Conservation (phyloP, 768 basidiomycete species). For the Lactarius psammicola region DNA sequence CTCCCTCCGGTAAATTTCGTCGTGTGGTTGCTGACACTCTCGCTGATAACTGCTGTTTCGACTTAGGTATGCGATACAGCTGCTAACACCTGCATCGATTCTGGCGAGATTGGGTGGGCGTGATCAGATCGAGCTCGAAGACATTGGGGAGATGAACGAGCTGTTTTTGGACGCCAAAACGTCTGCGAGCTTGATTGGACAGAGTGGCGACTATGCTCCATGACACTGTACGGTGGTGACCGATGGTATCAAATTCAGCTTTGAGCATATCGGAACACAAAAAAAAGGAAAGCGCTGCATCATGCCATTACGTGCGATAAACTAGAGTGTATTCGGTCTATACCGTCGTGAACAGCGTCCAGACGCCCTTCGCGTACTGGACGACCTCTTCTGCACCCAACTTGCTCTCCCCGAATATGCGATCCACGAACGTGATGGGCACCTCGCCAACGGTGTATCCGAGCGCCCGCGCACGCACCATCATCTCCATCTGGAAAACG, state of each 20-base stretch:
- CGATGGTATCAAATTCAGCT: neutral
- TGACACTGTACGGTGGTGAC: neutral
- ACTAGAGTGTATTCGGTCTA: conserved; percentile 17
- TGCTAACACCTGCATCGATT: conserved; percentile 89
- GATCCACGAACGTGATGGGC: conserved; percentile 92
- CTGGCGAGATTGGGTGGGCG: conserved; percentile 76
- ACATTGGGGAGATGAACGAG: conserved; percentile 91
- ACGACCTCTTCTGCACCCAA: conserved; percentile 86
- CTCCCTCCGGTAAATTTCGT: conserved; percentile 63
- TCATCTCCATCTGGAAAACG: conserved; percentile 99
- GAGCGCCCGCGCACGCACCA: conserved; percentile 81
- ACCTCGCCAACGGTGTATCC: conserved; percentile 88
- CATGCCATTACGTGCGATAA: conserved; percentile 2
- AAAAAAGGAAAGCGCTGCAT: neutral
- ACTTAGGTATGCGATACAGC: conserved; percentile 81
- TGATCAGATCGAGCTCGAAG: conserved; percentile 78
- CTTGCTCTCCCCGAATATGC: conserved; percentile 92
- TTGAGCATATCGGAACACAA: neutral
- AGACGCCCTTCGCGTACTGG: conserved; percentile 82
- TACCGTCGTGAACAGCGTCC: conserved; percentile 71
- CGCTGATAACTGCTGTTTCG: conserved; percentile 16
- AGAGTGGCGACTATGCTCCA: conserved; percentile 12
- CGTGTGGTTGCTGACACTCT: conserved; percentile 8
- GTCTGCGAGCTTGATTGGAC: conserved; percentile 32
- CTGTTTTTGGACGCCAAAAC: conserved; percentile 95